Evolutionary conservation across 2,329 filamentous ascomycete species (phyloP).

Genomic region (Dactylellina drechsleri): DNA sequence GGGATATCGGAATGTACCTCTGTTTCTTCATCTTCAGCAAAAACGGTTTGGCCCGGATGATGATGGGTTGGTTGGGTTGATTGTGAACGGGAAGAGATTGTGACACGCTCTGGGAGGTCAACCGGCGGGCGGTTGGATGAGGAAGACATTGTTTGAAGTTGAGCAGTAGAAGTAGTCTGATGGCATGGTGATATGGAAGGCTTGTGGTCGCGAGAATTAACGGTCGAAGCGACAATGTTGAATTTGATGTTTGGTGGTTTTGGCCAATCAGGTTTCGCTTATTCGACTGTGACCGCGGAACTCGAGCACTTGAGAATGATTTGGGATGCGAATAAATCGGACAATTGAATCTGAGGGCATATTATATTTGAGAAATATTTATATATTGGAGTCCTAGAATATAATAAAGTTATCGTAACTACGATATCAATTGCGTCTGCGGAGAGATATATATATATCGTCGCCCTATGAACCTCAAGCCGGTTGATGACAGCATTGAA

Average conservation of each 20-base stretch:
- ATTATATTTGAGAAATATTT: no score
- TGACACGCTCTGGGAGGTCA: conserved; percentile 15
- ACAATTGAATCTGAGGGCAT: no score
- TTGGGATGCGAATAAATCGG: no score
- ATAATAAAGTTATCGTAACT: not conserved
- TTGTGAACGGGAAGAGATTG: conserved; percentile 30
- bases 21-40: conserved; percentile 47
- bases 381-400: no score
- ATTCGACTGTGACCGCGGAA: conserved; percentile 18
- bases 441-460: not conserved
- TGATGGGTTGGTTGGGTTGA: conserved; percentile 6
- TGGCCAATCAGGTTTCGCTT: conserved; percentile 53
- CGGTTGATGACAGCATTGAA: conserved; percentile 35
- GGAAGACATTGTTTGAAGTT: conserved; percentile 15
- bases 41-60: conserved; percentile 14
- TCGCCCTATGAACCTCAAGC: not conserved
- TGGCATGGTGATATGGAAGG: conserved; percentile 6
- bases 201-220: not conserved
- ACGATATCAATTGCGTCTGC: not conserved
- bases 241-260: not conserved
- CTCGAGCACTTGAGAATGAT: not conserved
- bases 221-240: not conserved
- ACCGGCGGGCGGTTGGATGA: conserved; percentile 23
- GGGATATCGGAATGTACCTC: conserved; percentile 11
- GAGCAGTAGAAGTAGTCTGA: not conserved